Percentiles rank a stretch among this genome's conserved stretches.
Evolutionary conservation across 1,139 yeast genomes (phyloP).

Genomic region (Debaryomyces udenii): DNA sequence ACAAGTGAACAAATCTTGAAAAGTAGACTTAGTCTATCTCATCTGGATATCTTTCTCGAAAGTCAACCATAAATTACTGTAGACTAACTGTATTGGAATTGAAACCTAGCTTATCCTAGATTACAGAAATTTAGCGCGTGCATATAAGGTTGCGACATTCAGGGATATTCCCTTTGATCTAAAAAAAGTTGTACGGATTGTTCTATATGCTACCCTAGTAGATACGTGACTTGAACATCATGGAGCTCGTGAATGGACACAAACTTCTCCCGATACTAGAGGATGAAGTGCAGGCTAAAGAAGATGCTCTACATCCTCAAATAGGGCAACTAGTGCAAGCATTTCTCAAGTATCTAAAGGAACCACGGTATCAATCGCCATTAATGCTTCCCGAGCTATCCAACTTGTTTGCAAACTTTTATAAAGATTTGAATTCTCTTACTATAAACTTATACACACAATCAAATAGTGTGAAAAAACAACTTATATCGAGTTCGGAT

Average conservation of each 20-base stretch:
- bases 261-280: conserved; percentile 9
- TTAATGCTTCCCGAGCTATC: conserved; percentile 40
- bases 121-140: background rate
- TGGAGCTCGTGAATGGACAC: background rate
- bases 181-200: conserved; percentile 4
- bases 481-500: conserved; percentile 33
- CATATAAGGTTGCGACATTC: background rate
- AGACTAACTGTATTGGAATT: no score
- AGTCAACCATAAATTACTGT: no score
- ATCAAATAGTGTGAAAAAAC: conserved; percentile 44
- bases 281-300: conserved; percentile 9
- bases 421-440: conserved; percentile 42
- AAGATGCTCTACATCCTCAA: conserved; percentile 21
- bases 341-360: conserved; percentile 42
- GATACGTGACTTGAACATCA: background rate
- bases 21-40: no score
- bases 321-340: conserved; percentile 28
- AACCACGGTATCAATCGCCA: conserved; percentile 49
- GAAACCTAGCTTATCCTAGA: no score
- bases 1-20: no score
- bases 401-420: conserved; percentile 36
- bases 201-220: background rate
- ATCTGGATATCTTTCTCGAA: no score
- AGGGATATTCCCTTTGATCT: conserved; percentile 1
- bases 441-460: conserved; percentile 39